phyloP scores from a whole-genome alignment of 495 filamentous ascomycete genomes.

The Aspergillus hancockii region DNA sequence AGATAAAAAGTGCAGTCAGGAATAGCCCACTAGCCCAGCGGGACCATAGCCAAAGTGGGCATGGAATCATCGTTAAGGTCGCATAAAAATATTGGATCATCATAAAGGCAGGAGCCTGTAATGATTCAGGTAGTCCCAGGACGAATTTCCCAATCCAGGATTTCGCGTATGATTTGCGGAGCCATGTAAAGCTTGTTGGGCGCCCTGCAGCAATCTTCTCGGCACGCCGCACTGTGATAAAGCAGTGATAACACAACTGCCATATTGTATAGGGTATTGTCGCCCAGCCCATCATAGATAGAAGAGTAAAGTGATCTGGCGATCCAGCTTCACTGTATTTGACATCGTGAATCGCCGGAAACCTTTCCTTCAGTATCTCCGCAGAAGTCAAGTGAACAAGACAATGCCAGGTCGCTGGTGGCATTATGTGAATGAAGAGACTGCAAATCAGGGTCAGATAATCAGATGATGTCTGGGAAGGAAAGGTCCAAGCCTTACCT shows the following conservation, averaged over 20 bases:
- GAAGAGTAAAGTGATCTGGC: conserved; percentile 74
- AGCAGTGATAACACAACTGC: conserved; percentile 88
- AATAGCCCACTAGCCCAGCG: conserved; percentile 76
- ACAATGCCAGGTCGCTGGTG: conserved; percentile 87
- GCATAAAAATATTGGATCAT: conserved; percentile 91
- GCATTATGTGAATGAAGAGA: conserved; percentile 99
- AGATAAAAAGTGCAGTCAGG: conserved; percentile 75
- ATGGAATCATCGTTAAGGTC: conserved; percentile 88
- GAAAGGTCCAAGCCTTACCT: conserved; percentile 48
- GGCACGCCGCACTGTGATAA: conserved; percentile 88
- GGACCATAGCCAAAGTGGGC: conserved; percentile 92
- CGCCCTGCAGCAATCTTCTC: conserved; percentile 95
- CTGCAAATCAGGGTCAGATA: conserved; percentile 41
- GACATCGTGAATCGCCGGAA: conserved; percentile 84
- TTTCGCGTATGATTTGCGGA: conserved; percentile 84
- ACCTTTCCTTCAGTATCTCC: conserved; percentile 64
- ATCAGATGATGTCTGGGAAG: neutral
- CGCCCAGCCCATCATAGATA: conserved; percentile 89
- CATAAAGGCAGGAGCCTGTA: conserved; percentile 95
- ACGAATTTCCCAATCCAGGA: conserved; percentile 86
- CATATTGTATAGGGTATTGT: conserved; percentile 89
- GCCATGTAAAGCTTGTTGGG: conserved; percentile 96
- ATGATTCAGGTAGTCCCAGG: conserved; percentile 65
- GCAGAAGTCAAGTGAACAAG: conserved; percentile 78
- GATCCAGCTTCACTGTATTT: conserved; percentile 69